Conservation (phyloP, 306 rosid species). For the Vigna radiata region DNA sequence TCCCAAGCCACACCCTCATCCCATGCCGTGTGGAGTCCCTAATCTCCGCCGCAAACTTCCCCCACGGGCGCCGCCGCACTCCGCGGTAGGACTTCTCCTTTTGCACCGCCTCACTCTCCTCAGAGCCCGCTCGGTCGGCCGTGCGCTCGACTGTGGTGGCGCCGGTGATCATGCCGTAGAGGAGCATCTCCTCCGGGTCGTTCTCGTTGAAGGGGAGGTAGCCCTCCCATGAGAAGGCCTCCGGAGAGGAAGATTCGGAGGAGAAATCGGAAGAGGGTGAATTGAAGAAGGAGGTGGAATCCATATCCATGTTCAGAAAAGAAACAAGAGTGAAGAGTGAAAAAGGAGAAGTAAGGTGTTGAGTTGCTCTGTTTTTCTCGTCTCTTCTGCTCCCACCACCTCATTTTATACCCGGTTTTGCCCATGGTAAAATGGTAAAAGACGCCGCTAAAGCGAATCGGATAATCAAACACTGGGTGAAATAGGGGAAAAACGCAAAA, state of each 20-base stretch:
- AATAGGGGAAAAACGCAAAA: background rate
- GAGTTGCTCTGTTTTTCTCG: conserved; percentile 44
- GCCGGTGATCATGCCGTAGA: conserved; percentile 68
- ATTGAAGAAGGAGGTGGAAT: conserved; percentile 49
- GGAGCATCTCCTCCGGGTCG: conserved; percentile 91
- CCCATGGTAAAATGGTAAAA: conserved; percentile 38
- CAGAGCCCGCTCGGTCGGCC: conserved; percentile 40
- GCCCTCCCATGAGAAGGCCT: conserved; percentile 52
- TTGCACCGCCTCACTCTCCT: conserved; percentile 34
- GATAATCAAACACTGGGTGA: conserved; percentile 15
- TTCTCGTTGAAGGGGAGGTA: conserved; percentile 88
- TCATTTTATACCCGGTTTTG: conserved; percentile 28
- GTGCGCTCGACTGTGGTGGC: background rate
- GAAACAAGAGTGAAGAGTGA: conserved; percentile 4
- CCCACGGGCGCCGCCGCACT: conserved; percentile 90
- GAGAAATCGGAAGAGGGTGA: conserved; percentile 62
- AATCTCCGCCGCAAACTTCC: conserved; percentile 94
- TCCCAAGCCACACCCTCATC: conserved; percentile 90
- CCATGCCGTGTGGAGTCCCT: conserved; percentile 90
- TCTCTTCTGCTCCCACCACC: background rate
- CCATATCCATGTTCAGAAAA: conserved; percentile 35
- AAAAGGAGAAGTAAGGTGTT: background rate
- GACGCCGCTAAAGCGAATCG: conserved; percentile 31
- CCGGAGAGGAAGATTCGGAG: conserved; percentile 65
- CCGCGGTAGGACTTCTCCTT: conserved; percentile 83